Conservation (phyloP, 2,329 filamentous ascomycete genomes). For the Canariomyces notabilis region DNA sequence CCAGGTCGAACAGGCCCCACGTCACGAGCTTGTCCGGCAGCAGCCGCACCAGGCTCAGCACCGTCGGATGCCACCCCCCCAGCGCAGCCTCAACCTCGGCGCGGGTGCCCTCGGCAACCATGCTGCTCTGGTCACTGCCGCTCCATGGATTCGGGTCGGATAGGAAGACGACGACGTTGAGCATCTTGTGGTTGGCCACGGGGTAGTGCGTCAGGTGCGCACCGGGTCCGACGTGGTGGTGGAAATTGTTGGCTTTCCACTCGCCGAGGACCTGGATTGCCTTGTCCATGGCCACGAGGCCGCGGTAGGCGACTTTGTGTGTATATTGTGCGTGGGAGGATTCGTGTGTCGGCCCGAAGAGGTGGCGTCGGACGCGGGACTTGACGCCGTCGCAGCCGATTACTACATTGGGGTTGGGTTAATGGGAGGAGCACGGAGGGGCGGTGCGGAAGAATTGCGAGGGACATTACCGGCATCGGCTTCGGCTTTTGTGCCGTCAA, state of each 20-base stretch:
- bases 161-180: conserved; percentile 52
- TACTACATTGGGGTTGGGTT: no score
- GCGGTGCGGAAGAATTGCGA: conserved; percentile 2
- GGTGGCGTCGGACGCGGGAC: conserved; percentile 45
- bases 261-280: conserved; percentile 47
- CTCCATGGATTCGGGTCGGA: background rate
- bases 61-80: conserved; percentile 36
- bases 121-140: conserved; percentile 20
- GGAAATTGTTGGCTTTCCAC: conserved; percentile 43
- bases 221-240: conserved; percentile 53
- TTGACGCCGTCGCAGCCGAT: conserved; percentile 63
- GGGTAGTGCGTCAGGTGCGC: conserved; percentile 59
- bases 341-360: conserved; percentile 45
- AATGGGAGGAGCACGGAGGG: background rate
- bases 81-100: conserved; percentile 39
- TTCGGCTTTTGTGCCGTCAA: conserved; percentile 28
- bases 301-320: conserved; percentile 57
- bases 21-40: conserved; percentile 47
- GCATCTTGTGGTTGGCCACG: conserved; percentile 49
- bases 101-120: conserved; percentile 34
- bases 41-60: conserved; percentile 35
- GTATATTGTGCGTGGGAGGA: conserved; percentile 46
- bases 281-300: conserved; percentile 55
- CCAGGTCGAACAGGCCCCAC: conserved; percentile 52
- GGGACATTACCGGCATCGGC: conserved; percentile 30